Percentiles rank a stretch among this genome's conserved stretches.
Conservation (phyloP, 257 asterid species). For the Verbena officinalis region DNA sequence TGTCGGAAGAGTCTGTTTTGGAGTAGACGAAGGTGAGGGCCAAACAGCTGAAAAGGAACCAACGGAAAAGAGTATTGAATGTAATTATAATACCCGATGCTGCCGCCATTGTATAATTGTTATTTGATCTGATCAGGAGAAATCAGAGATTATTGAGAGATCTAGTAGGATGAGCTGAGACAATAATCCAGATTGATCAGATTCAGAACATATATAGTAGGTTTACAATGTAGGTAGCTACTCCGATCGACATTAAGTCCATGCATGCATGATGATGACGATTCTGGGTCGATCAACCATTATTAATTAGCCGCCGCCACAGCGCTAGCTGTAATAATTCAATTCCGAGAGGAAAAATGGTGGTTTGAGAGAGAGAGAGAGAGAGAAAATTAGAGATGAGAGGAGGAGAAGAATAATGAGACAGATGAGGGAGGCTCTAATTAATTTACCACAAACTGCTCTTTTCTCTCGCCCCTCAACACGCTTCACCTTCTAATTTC, state of each 20-base stretch:
- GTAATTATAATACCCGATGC: no score
- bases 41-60: slow-evolving; percentile 14
- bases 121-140: no score
- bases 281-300: background rate
- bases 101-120: background rate
- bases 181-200: no score
- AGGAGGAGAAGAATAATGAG: background rate
- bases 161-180: no score
- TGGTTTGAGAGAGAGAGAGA: background rate
- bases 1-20: slow-evolving; percentile 26
- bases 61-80: background rate
- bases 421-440: background rate
- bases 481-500: background rate
- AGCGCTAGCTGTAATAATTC: background rate
- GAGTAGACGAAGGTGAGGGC: slow-evolving; percentile 21
- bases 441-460: background rate
- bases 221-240: no score
- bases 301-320: background rate
- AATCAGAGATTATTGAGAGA: no score
- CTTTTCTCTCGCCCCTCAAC: background rate
- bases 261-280: background rate
- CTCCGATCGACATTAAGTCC: no score
- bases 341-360: background rate
- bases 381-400: no score
- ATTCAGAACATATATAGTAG: no score